Evolutionary conservation across 345 rosid species (phyloP).

Genomic region (Punica granatum): DNA sequence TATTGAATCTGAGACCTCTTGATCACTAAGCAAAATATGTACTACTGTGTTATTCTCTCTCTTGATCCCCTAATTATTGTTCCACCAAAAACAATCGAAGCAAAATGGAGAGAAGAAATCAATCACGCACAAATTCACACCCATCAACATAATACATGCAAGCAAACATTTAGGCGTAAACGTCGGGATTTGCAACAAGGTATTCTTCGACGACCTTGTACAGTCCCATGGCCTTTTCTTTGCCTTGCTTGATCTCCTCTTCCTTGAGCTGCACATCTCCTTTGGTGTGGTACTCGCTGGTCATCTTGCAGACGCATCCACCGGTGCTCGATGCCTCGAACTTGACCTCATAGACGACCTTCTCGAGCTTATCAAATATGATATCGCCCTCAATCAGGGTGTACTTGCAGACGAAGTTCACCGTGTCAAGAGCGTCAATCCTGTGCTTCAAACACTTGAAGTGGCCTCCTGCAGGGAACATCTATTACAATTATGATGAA

Average conservation of each 20-base stretch:
- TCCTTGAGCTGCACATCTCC: conserved; percentile 19
- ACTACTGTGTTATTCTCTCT: too few relatives aligned
- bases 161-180: conserved; percentile 8
- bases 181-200: conserved; percentile 21
- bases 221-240: conserved; percentile 13
- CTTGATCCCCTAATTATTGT: neutral
- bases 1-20: too few relatives aligned
- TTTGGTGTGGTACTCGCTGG: neutral
- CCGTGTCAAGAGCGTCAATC: neutral
- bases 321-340: neutral
- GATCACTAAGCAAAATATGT: too few relatives aligned
- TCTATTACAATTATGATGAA: too few relatives aligned
- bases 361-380: neutral
- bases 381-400: neutral
- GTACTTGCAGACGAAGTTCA: conserved; percentile 1
- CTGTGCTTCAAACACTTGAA: conserved; percentile 4
- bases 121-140: neutral
- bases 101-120: neutral
- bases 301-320: neutral
- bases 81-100: neutral
- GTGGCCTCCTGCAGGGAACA: too few relatives aligned
- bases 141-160: neutral
- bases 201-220: conserved; percentile 27
- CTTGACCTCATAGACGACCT: neutral
- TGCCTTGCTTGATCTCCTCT: conserved; percentile 23